Evolutionary conservation across 768 basidiomycete genomes (phyloP).

Genomic region (Pleurotus ostreatus): DNA sequence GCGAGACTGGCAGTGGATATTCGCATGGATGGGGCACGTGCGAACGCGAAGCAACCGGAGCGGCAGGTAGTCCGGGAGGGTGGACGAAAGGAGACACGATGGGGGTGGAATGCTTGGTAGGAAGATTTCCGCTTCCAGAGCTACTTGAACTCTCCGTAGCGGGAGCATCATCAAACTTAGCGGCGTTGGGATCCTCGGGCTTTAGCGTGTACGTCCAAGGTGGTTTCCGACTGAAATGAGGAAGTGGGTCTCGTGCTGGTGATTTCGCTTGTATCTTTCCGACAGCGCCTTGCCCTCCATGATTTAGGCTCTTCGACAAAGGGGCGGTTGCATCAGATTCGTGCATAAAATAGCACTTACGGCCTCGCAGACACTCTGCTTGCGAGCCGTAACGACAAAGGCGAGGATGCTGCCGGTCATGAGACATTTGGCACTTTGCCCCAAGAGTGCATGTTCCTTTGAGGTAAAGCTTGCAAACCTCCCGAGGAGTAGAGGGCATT

Average conservation of each 20-base stretch:
- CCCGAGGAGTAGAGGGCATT: not conserved
- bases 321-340: not conserved
- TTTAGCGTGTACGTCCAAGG: not conserved
- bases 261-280: not conserved
- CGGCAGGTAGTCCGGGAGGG: not conserved
- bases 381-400: not conserved
- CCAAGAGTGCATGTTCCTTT: not conserved
- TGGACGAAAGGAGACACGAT: not conserved
- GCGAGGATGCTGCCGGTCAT: not conserved
- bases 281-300: not conserved
- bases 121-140: not conserved
- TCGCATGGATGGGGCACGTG: too few relatives aligned
- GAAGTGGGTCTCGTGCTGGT: not conserved
- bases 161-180: not conserved
- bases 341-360: not conserved
- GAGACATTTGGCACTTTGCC: not conserved
- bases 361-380: not conserved
- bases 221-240: conserved; percentile 1
- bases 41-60: too few relatives aligned
- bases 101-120: not conserved
- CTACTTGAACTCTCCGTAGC: not conserved
- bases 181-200: conserved; percentile 1
- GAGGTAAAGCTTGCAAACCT: not conserved
- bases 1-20: not conserved
- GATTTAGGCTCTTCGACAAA: not conserved